Evolutionary conservation across 495 filamentous ascomycete genomes (phyloP).

Genomic region (Astrothelium macrocarpum): DNA sequence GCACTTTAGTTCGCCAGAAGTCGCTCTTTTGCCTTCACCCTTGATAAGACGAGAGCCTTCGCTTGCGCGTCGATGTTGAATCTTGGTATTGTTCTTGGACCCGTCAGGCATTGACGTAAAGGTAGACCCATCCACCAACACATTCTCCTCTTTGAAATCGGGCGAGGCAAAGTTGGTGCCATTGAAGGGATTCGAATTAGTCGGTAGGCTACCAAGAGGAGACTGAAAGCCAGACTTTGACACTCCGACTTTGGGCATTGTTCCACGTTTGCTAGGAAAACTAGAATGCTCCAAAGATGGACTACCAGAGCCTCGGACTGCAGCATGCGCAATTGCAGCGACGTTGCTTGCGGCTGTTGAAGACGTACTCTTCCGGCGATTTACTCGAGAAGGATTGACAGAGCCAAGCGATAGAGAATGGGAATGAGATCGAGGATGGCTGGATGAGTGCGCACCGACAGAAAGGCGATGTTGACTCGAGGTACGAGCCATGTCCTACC

Average conservation of each 20-base stretch:
- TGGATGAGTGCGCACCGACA: slow-evolving; percentile 27
- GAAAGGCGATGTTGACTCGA: slow-evolving; percentile 35
- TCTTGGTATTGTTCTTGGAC: slow-evolving; percentile 43
- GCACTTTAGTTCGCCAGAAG: slow-evolving; percentile 78
- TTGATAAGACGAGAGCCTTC: slow-evolving; percentile 74
- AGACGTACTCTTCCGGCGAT: slow-evolving; percentile 86
- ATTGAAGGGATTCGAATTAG: slow-evolving; percentile 23
- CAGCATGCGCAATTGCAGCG: slow-evolving; percentile 63
- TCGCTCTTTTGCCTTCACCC: slow-evolving; percentile 62
- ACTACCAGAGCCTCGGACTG: slow-evolving; percentile 37
- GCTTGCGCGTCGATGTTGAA: slow-evolving; percentile 69
- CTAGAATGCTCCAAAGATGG: slow-evolving; percentile 32
- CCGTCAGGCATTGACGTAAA: slow-evolving; percentile 28
- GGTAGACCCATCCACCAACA: slow-evolving; percentile 40
- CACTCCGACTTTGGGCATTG: slow-evolving; percentile 21
- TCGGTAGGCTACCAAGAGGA: slow-evolving; percentile 32
- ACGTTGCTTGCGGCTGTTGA: slow-evolving; percentile 65
- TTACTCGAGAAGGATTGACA: slow-evolving; percentile 72
- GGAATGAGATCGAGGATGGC: slow-evolving; percentile 57
- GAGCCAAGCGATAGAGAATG: slow-evolving; percentile 73
- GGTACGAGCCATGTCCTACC: slow-evolving; percentile 26
- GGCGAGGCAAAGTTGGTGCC: slow-evolving; percentile 15
- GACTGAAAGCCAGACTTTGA: slow-evolving; percentile 21
- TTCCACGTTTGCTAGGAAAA: slow-evolving; percentile 18
- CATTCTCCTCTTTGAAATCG: slow-evolving; percentile 23